phyloP scores from a whole-genome alignment of 345 rosid species.

The Nephelium lappaceum region DNA sequence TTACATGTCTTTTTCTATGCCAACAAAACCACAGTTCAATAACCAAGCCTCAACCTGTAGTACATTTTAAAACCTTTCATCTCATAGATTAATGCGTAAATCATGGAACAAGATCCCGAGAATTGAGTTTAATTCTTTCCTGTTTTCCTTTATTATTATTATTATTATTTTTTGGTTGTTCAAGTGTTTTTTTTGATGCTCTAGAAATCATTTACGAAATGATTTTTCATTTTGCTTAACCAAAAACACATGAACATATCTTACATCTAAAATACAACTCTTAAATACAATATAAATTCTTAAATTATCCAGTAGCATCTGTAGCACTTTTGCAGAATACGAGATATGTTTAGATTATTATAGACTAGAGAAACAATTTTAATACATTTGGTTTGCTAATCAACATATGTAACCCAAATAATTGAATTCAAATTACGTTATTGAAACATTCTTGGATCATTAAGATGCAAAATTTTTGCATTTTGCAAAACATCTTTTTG shows the following conservation, averaged over 20 bases:
- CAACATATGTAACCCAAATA: background rate
- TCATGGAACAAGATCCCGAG: background rate
- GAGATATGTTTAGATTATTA: background rate
- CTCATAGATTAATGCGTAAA: background rate
- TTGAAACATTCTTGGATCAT: background rate
- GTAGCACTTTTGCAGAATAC: background rate
- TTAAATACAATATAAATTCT: background rate
- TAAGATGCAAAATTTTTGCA: background rate
- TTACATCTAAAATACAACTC: background rate
- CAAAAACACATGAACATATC: background rate
- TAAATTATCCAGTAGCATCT: background rate
- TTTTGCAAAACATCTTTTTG: background rate
- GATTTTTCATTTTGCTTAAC: background rate
- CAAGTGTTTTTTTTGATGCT: too few species aligned
- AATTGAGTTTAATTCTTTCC: background rate
- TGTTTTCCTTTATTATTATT: too few species aligned
- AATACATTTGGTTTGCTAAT: background rate
- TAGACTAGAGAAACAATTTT: background rate
- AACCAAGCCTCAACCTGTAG: background rate
- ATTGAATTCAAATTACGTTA: background rate
- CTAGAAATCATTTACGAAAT: background rate
- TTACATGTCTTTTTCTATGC: background rate
- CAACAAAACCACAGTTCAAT: background rate
- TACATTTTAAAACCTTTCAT: background rate
- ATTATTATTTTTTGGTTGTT: too few species aligned